phyloP scores from a whole-genome alignment of 257 asterid species.

The Echium plantagineum region DNA sequence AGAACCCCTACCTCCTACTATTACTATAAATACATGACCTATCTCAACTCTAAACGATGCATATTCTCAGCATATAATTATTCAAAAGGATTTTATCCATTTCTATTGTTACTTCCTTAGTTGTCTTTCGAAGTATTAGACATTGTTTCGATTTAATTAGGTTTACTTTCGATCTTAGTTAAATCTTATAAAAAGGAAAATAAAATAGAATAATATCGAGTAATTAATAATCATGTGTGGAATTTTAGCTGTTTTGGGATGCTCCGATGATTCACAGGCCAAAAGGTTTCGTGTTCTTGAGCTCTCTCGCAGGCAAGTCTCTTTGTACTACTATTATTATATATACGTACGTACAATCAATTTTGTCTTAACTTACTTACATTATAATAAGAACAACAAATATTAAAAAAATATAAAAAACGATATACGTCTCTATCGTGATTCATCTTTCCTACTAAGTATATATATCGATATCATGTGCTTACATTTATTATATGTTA shows the following conservation, averaged over 20 bases:
- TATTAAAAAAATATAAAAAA: too few species aligned
- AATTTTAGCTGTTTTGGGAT: slow-evolving; percentile 82
- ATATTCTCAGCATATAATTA: neutral
- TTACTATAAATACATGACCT: slow-evolving; percentile 20
- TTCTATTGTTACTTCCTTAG: neutral
- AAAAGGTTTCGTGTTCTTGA: slow-evolving; percentile 94
- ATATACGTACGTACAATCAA: too few species aligned
- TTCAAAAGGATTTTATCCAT: neutral
- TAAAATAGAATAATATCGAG: neutral
- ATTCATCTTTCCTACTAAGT: too few species aligned
- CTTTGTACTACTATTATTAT: neutral
- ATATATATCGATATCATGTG: too few species aligned
- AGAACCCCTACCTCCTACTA: neutral
- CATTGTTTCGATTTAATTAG: neutral
- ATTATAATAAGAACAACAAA: too few species aligned
- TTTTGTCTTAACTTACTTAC: too few species aligned
- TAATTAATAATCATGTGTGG: slow-evolving; percentile 54
- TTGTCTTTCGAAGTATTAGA: neutral
- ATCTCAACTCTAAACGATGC: slow-evolving; percentile 4
- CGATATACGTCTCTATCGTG: too few species aligned
- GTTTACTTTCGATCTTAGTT: neutral
- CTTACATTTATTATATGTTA: too few species aligned
- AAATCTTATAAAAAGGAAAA: neutral
- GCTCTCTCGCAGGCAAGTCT: slow-evolving; percentile 84
- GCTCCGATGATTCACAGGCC: slow-evolving; percentile 83